Conservation (phyloP, 495 filamentous ascomycete species). For the Tetracladium marchalianum region DNA sequence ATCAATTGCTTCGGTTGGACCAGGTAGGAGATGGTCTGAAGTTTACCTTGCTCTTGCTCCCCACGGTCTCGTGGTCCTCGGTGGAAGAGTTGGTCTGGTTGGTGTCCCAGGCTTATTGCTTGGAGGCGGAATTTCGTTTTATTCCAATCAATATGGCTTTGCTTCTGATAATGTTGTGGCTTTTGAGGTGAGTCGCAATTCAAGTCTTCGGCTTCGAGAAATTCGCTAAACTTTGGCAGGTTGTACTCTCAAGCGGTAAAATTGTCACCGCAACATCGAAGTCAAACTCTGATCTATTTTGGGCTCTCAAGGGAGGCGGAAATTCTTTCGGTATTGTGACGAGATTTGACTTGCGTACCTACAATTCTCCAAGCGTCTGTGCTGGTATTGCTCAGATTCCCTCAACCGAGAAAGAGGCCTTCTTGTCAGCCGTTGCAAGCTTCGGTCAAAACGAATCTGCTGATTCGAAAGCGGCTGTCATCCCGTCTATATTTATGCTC, state of each 20-base stretch:
- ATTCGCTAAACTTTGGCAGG: slow-evolving; percentile 17
- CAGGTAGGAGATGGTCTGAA: slow-evolving; percentile 33
- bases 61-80: slow-evolving; percentile 31
- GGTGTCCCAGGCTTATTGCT: slow-evolving; percentile 47
- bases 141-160: slow-evolving; percentile 16
- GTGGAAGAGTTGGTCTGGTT: slow-evolving; percentile 41
- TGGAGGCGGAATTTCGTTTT: slow-evolving; percentile 29
- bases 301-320: slow-evolving; percentile 35
- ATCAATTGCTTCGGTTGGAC: slow-evolving; percentile 23
- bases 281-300: slow-evolving; percentile 36
- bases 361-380: slow-evolving; percentile 13
- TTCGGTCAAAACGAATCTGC: slow-evolving; percentile 4
- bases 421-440: slow-evolving; percentile 5
- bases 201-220: no score
- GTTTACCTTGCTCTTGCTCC: slow-evolving; percentile 35
- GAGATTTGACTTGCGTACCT: slow-evolving; percentile 34
- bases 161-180: slow-evolving; percentile 32
- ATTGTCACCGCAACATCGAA: slow-evolving; percentile 35
- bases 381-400: slow-evolving; percentile 11
- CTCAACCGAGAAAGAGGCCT: background rate
- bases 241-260: slow-evolving; percentile 39
- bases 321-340: slow-evolving; percentile 48
- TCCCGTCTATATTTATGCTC: slow-evolving; percentile 10
- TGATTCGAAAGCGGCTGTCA: slow-evolving; percentile 5
- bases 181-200: slow-evolving; percentile 16